Conservation (phyloP, 1,139 yeast species). For the Scheffersomyces insectosa region DNA sequence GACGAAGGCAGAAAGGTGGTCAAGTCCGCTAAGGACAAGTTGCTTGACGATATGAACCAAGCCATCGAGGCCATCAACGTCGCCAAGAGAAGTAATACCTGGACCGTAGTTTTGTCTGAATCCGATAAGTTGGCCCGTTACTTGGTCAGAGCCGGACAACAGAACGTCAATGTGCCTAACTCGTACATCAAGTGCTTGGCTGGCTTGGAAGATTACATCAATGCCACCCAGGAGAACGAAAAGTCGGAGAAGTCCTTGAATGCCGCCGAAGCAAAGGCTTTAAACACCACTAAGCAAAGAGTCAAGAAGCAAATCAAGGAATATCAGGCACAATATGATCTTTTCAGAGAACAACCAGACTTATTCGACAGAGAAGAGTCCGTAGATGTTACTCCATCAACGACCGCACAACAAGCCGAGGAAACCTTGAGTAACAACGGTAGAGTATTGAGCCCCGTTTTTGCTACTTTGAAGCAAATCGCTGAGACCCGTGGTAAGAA, state of each 20-base stretch:
- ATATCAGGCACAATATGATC: conserved; percentile 55
- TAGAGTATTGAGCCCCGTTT: conserved; percentile 51
- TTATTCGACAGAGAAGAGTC: conserved; percentile 60
- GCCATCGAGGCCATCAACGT: conserved; percentile 69
- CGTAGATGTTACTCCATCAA: conserved; percentile 19
- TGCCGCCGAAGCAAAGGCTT: conserved; percentile 83
- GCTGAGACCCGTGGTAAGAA: conserved; percentile 95
- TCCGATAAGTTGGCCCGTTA: conserved; percentile 76
- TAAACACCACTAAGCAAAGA: conserved; percentile 86
- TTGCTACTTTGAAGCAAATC: conserved; percentile 71
- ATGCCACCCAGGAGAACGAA: conserved; percentile 57
- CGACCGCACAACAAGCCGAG: conserved; percentile 18
- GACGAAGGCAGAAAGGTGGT: conserved; percentile 81
- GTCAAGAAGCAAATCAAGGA: conserved; percentile 80
- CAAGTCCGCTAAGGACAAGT: conserved; percentile 90
- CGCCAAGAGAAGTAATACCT: conserved; percentile 71
- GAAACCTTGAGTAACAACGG: conserved; percentile 19
- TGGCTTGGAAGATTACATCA: conserved; percentile 70
- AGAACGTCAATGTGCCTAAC: conserved; percentile 69
- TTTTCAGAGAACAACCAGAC: conserved; percentile 71
- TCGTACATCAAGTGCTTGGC: conserved; percentile 69
- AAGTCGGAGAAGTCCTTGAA: conserved; percentile 70
- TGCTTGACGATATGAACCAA: conserved; percentile 80
- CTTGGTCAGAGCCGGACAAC: conserved; percentile 71
- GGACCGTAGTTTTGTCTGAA: conserved; percentile 75